Conservation (phyloP, 2,329 filamentous ascomycete species). For the Aspergillus ruber region DNA sequence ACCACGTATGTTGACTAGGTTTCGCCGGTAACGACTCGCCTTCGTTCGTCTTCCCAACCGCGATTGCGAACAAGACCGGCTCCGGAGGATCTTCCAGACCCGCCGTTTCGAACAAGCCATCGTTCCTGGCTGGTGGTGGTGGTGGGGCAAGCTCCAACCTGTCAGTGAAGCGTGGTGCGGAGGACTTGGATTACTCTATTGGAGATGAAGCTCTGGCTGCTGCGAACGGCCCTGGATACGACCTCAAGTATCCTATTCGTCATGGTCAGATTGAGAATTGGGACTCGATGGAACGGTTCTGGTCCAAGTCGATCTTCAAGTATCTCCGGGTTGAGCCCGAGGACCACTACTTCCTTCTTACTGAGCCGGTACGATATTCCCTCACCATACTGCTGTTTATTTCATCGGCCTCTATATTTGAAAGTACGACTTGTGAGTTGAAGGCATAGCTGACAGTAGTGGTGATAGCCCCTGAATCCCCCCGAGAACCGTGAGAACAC, state of each 20-base stretch:
- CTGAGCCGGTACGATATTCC: constrained; percentile 68
- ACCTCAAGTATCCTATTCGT: constrained; percentile 92
- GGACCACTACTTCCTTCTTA: constrained; percentile 97
- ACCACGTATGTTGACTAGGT: constrained; percentile 49
- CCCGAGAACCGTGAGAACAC: constrained; percentile 99
- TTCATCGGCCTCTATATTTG: neutral
- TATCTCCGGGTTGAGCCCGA: constrained; percentile 96
- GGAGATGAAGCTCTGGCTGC: constrained; percentile 90
- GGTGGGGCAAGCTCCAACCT: constrained; percentile 77
- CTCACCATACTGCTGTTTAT: constrained; percentile 1
- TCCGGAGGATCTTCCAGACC: constrained; percentile 72
- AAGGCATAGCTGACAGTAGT: neutral
- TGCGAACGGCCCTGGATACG: constrained; percentile 81
- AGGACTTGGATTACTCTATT: constrained; percentile 98
- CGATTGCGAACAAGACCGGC: constrained; percentile 88
- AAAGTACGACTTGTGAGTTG: constrained; percentile 3
- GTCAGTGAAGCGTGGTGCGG: constrained; percentile 87
- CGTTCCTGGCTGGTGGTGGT: constrained; percentile 85
- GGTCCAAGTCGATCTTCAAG: constrained; percentile 99
- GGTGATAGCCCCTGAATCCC: constrained; percentile 76
- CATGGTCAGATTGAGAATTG: constrained; percentile 99
- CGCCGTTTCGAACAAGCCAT: constrained; percentile 87
- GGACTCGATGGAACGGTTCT: constrained; percentile 99
- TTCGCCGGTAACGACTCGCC: constrained; percentile 99
- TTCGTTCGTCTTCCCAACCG: constrained; percentile 97